Percentiles rank a stretch among this genome's conserved stretches.
Conservation (phyloP, 768 basidiomycete species). For the Boletales sp. region DNA sequence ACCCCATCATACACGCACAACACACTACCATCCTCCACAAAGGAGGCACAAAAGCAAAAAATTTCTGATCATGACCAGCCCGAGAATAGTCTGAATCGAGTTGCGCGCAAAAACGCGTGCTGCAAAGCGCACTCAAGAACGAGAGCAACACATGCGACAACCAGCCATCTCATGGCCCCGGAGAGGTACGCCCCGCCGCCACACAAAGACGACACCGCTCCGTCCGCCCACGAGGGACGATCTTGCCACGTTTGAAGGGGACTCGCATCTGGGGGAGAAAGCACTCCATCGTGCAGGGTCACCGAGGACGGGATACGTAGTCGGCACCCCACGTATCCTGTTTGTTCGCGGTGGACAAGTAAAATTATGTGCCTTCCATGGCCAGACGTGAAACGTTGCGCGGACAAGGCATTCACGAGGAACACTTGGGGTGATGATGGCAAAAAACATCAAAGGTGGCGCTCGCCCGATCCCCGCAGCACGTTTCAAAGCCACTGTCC, state of each 20-base stretch:
- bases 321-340: too few relatives aligned
- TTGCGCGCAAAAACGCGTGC: conserved; percentile 23
- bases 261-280: too few relatives aligned
- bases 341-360: too few relatives aligned
- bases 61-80: conserved; percentile 16
- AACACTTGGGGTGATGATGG: conserved; percentile 15
- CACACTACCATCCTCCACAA: conserved; percentile 5
- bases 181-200: background rate
- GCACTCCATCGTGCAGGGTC: too few relatives aligned
- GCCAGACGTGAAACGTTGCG: background rate
- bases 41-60: conserved; percentile 8
- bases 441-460: background rate
- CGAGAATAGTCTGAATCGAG: conserved; percentile 34
- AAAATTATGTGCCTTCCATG: too few relatives aligned
- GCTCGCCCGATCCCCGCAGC: conserved; percentile 53
- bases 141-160: background rate
- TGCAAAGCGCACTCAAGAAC: conserved; percentile 30
- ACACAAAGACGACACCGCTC: background rate
- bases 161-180: conserved; percentile 20
- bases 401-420: conserved; percentile 13
- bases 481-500: conserved; percentile 43
- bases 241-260: background rate
- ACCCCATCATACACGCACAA: background rate
- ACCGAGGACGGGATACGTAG: too few relatives aligned
- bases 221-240: background rate